Conservation (phyloP, 192 early-diverging fungal genomes). For the Rhizophagus clarus region DNA sequence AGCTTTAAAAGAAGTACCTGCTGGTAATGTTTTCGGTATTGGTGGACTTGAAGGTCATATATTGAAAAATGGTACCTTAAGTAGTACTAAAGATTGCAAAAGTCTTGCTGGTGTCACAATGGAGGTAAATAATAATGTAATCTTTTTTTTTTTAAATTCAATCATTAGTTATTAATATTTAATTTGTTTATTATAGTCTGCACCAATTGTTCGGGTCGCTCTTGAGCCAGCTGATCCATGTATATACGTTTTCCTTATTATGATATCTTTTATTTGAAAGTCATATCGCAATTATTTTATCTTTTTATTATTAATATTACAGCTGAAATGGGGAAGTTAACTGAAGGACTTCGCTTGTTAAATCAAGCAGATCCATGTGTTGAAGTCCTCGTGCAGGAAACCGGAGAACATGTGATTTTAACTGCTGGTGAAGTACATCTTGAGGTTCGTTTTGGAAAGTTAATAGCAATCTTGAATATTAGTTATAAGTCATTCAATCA, state of each 20-base stretch:
- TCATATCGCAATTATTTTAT: neutral
- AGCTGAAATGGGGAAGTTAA: slow-evolving; percentile 84
- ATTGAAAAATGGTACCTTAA: slow-evolving; percentile 93
- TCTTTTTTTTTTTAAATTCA: too few relatives aligned
- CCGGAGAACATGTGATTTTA: slow-evolving; percentile 95
- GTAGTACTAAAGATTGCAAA: slow-evolving; percentile 69
- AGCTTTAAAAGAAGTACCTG: slow-evolving; percentile 78
- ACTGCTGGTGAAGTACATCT: slow-evolving; percentile 97
- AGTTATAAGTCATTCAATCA: neutral
- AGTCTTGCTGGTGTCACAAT: slow-evolving; percentile 73
- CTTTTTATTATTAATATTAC: slow-evolving; percentile 29
- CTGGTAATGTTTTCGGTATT: slow-evolving; percentile 97
- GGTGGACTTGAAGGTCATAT: slow-evolving; percentile 84
- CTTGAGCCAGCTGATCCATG: slow-evolving; percentile 89
- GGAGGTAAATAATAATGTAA: slow-evolving; percentile 30
- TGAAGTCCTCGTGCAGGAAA: slow-evolving; percentile 88
- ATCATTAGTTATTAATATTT: neutral
- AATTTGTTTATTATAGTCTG: slow-evolving; percentile 38
- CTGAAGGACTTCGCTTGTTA: slow-evolving; percentile 82
- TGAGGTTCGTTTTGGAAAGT: slow-evolving; percentile 53
- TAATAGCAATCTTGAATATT: neutral
- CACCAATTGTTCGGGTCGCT: slow-evolving; percentile 97
- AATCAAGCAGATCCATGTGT: slow-evolving; percentile 97
- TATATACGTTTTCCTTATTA: slow-evolving; percentile 27
- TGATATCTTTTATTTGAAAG: neutral